Percentiles rank a stretch among this genome's conserved stretches.
Conservation (phyloP, 2,329 filamentous ascomycete genomes). For the Pseudopithomyces chartarum region DNA sequence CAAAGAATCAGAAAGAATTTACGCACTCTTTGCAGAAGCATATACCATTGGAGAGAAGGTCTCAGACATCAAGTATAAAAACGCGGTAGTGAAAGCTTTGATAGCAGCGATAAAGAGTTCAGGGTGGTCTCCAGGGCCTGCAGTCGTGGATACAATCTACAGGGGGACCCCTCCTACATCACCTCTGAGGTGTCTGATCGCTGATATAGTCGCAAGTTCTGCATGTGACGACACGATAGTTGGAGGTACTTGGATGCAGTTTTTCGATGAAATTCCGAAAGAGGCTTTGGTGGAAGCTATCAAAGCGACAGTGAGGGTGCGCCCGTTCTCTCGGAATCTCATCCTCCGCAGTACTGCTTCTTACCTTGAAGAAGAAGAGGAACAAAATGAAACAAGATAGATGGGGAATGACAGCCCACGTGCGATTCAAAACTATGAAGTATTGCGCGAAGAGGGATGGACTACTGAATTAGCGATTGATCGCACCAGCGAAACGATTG, state of each 20-base stretch:
- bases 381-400: not conserved
- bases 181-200: not conserved
- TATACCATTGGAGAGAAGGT: conserved; percentile 14
- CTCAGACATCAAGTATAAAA: conserved; percentile 6
- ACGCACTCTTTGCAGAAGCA: not conserved
- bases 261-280: not conserved
- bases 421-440: too few species aligned
- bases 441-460: too few species aligned
- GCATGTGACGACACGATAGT: not conserved
- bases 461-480: too few species aligned
- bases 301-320: not conserved
- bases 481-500: too few species aligned
- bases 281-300: not conserved
- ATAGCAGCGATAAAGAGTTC: not conserved
- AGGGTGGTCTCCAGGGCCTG: not conserved
- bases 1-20: conserved; percentile 1
- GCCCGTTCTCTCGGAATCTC: not conserved
- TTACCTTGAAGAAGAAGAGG: not conserved
- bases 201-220: not conserved
- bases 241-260: not conserved
- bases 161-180: not conserved
- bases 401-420: too few species aligned
- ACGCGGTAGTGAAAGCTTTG: not conserved
- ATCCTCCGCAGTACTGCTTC: not conserved
- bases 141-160: not conserved